phyloP scores from a whole-genome alignment of 371 early-diverging fungal species.

The Apophysomyces elegans region DNA sequence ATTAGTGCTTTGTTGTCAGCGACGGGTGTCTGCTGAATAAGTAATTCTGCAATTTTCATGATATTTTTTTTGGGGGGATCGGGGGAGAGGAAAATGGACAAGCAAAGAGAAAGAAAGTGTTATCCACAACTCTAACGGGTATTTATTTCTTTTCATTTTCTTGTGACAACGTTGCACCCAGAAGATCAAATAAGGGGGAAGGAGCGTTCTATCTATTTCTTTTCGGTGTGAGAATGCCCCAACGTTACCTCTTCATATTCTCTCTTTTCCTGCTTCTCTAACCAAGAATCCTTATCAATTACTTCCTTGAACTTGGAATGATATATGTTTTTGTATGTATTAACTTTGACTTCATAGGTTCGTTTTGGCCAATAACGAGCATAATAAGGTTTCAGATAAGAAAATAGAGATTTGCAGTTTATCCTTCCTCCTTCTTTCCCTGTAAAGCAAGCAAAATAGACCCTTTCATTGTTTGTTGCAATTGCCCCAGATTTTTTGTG shows the following conservation, averaged over 20 bases:
- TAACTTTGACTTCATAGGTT: neutral
- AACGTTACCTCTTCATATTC: neutral
- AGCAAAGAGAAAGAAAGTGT: constrained; percentile 3
- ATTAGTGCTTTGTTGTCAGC: constrained; percentile 13
- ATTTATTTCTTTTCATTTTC: constrained; percentile 8
- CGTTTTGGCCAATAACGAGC: too few relatives aligned
- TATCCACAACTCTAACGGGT: neutral
- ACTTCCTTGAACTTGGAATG: neutral
- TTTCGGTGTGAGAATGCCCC: too few relatives aligned
- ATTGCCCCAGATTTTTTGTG: constrained; percentile 2
- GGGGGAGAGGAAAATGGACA: neutral
- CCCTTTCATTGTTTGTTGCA: constrained; percentile 8
- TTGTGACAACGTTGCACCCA: neutral
- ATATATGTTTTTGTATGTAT: neutral
- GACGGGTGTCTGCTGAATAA: neutral
- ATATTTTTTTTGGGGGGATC: neutral
- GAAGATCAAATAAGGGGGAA: neutral
- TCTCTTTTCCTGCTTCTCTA: neutral
- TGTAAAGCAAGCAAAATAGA: neutral
- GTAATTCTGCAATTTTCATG: constrained; percentile 5
- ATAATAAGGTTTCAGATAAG: neutral
- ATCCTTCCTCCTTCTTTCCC: constrained; percentile 1
- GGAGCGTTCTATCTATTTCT: too few relatives aligned
- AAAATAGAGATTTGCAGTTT: neutral
- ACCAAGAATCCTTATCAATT: neutral